phyloP scores from a whole-genome alignment of 2,329 filamentous ascomycete genomes.

The Aspergillus sojae region DNA sequence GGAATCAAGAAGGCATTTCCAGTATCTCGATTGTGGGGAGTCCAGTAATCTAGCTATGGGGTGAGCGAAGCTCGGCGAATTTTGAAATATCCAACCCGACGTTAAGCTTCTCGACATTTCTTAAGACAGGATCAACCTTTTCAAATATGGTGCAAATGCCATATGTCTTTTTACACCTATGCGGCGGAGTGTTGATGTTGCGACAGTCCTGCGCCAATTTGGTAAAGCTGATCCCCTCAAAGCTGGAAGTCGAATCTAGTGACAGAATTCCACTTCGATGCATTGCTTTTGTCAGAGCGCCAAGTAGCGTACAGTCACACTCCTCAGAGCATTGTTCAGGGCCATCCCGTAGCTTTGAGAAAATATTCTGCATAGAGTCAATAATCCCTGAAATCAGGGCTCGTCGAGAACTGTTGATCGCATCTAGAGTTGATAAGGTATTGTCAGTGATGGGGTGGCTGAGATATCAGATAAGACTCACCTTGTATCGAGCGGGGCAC shows the following conservation, averaged over 20 bases:
- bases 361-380: background rate
- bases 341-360: background rate
- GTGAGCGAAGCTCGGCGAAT: background rate
- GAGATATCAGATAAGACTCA: background rate
- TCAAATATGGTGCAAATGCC: fast-evolving
- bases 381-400: background rate
- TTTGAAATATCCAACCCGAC: background rate
- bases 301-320: background rate
- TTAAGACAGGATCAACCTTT: background rate
- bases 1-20: too few species aligned
- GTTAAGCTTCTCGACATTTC: background rate
- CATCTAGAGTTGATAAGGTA: background rate
- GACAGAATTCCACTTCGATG: background rate
- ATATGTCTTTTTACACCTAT: too few species aligned
- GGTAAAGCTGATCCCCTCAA: background rate
- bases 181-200: fast-evolving
- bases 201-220: background rate
- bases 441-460: background rate
- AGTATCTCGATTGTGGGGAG: too few species aligned
- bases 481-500: background rate
- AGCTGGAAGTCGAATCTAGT: background rate
- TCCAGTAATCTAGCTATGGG: background rate
- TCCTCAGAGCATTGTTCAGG: fast-evolving
- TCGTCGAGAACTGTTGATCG: background rate
- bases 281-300: background rate